Evolutionary conservation across 305 asterid species (phyloP).

Genomic region (Solanum hybrid): DNA sequence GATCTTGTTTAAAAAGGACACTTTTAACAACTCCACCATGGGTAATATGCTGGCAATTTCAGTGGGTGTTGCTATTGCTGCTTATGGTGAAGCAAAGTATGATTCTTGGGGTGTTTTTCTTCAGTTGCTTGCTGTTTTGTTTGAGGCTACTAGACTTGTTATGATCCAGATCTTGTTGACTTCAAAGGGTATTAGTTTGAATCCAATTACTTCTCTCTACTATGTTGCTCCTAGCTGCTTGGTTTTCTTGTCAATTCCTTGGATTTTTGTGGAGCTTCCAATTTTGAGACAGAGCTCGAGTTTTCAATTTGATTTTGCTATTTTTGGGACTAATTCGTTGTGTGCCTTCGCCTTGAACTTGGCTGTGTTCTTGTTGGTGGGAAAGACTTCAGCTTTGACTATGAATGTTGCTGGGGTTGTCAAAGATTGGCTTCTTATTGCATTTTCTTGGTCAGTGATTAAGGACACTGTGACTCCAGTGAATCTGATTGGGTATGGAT

Average conservation of each 20-base stretch:
- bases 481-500: conserved; percentile 28
- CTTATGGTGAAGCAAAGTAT: conserved; percentile 35
- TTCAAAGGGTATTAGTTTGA: conserved; percentile 29
- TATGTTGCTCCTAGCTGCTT: conserved; percentile 35
- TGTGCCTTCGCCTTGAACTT: conserved; percentile 33
- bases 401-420: conserved; percentile 42
- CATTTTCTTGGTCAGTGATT: conserved; percentile 38
- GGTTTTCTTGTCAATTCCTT: conserved; percentile 22
- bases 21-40: conserved; percentile 15
- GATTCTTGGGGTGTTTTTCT: conserved; percentile 41
- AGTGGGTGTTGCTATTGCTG: conserved; percentile 31
- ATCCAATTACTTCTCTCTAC: conserved; percentile 32
- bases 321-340: conserved; percentile 26
- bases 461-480: conserved; percentile 33
- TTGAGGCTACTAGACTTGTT: conserved; percentile 33
- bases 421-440: conserved; percentile 35
- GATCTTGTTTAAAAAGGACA: conserved; percentile 23
- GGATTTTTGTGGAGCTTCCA: conserved; percentile 31
- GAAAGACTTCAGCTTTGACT: conserved; percentile 37
- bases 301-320: conserved; percentile 24
- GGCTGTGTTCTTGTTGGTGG: conserved; percentile 33
- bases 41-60: conserved; percentile 28
- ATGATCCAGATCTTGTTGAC: conserved; percentile 35
- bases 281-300: conserved; percentile 11
- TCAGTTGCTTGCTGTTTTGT: conserved; percentile 25